phyloP scores from a whole-genome alignment of 306 rosid species.

The Casuarina cunninghamiana region DNA sequence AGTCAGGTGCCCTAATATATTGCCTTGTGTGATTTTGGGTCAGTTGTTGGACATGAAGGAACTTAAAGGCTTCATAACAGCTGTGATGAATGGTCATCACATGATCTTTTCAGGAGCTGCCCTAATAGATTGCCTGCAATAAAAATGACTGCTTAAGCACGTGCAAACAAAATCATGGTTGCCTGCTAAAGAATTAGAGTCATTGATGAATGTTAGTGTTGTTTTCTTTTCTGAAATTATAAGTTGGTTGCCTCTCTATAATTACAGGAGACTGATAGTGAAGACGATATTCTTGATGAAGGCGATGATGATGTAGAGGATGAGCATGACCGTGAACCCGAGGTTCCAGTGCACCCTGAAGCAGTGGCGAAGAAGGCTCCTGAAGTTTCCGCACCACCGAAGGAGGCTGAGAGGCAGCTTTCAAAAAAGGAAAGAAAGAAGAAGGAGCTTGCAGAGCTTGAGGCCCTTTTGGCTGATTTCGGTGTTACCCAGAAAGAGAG shows the following conservation, averaged over 20 bases:
- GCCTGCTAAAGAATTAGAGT: not conserved
- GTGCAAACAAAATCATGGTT: not conserved
- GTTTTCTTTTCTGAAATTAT: not conserved
- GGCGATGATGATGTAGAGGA: conserved; percentile 91
- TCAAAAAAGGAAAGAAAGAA: conserved; percentile 91
- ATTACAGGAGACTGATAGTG: conserved; percentile 79
- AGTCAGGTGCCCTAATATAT: not conserved
- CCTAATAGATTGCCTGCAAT: not conserved
- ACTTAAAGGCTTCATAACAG: not conserved
- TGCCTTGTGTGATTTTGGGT: not conserved
- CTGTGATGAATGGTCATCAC: not conserved
- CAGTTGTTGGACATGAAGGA: not conserved
- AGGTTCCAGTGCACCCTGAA: conserved; percentile 48
- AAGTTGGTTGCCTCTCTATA: conserved; percentile 2
- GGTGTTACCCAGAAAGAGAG: conserved; percentile 63
- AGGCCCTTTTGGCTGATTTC: conserved; percentile 91
- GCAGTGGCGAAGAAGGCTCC: conserved; percentile 50
- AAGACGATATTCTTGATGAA: conserved; percentile 83
- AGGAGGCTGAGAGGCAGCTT: conserved; percentile 85
- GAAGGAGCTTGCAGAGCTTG: conserved; percentile 95
- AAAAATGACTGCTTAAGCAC: not conserved
- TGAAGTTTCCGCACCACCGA: conserved; percentile 56
- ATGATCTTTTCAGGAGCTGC: not conserved
- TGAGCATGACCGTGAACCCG: conserved; percentile 71
- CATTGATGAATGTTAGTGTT: not conserved